Evolutionary conservation across 129 eudicot species (phyloP), one percentile per base, ranked within the genome.

Genomic region (Dittrichia graveolens): DNA sequence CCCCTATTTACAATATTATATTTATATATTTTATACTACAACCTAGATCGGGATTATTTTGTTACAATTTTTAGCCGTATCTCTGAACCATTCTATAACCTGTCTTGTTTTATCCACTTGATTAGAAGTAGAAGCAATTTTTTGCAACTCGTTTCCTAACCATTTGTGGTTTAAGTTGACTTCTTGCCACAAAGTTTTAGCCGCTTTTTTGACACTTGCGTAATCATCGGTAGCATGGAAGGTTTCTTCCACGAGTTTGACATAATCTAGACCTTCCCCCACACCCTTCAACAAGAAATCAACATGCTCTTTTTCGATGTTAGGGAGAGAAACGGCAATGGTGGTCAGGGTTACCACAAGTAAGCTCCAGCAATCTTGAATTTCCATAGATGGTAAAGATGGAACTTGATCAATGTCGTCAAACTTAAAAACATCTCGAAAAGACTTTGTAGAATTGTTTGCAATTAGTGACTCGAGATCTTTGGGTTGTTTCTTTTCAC

Each of bases 191-290:
- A 57, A 60, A 38, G 18, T 35, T 60, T 11, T 11, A 60, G 66
- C 66, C 1, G 46, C 45, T 7, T 34, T 60, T 60, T 13, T 19
- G 10, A 11, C 37, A 18, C 24, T 37, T 60, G 4, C 9, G 5
- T 35, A 7, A 16, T 60, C 66, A 35, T 72, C 44, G 18, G 19
- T 34, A 12, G 65, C 8, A 12, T 60, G 11, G 7, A 60, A 8
- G 45, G 2, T 60, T 60, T 60, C 44, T 60, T 78, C 67, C 39
- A 64, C 49, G 48, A 48, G 71, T n/a, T 15, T 44, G 43, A 69
- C 74, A 64, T 77, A 77, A 38, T 48, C 9, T 8, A 78, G 75
- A 9, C 82, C 82, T 54, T 78, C 77, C 11, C 49, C 52, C 24
- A 78, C 67, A 7, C 59, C 12, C 3, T 39, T 2, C 39, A 78